Evolutionary conservation across 2,329 filamentous ascomycete genomes (phyloP), one percentile per base, ranked within the genome.

Genomic region (Cryphonectria japonica): DNA sequence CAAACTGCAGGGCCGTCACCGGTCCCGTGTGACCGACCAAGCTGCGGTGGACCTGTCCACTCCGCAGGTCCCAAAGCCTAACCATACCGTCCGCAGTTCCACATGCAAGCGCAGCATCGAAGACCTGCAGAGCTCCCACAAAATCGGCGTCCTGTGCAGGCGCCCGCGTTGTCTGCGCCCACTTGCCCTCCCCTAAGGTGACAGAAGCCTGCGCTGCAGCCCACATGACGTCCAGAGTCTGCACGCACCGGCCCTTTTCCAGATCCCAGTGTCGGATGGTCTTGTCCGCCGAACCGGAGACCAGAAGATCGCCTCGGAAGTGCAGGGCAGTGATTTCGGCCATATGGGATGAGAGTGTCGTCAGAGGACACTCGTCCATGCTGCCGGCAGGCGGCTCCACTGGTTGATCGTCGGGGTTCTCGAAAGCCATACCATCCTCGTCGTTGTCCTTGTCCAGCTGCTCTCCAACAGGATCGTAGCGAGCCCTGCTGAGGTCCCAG

Each of bases 1-100:
- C 96, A 79, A 99, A 99, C 79, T 98, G 96, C 75, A 99, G 84
- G 78, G 93, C 94, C 4, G 96, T 98, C 69, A 99, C 94, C 0
- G 96, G 93, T 0, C 94, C 95, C 0, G 96, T 99, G 78, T 99
- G 96, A 2, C 96, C 96, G 13, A 99, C 95, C 7, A 99, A 85
- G 80, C 94, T 98, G 70, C 96, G 89, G 81, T 98, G 95, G n/a
- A 99, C 96, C 82, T 98, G 95, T 1, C 96, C 96, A 79, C 94
- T 97, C 74, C 96, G 89, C 76, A 99, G 83, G 89, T 99, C 96
- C 96, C 96, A 99, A 46, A 99, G 83, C 71, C 96, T 87, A 57
- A 99, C 95, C 93, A 98, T 97, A 59, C 96, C 96, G 78, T 99
- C 96, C 0, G 96, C 96, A 16, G 96, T 99, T 76, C 96, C 96